Evolutionary conservation across 306 rosid genomes (phyloP), one percentile per base, ranked within the genome.

Genomic region (Cajanus cajan): DNA sequence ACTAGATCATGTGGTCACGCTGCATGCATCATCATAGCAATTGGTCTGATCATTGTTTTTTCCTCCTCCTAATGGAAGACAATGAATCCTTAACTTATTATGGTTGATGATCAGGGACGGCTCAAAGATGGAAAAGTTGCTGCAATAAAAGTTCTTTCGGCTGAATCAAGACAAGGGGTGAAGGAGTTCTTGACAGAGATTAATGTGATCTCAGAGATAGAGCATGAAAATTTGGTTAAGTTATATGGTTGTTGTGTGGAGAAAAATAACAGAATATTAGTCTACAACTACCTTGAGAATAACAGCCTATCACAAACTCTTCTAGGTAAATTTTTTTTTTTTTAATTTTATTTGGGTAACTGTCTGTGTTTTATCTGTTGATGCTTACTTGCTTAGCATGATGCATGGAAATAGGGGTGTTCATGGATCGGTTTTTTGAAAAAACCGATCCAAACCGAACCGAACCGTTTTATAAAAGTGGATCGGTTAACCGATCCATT

Each of bases 131-230:
- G 99, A 82, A 93, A 84, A 75, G 19, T 90, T 64, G 98, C 98
- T 64, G 99, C 99, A 75, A 84, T 95, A 82, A 95, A 95, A 88
- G 98, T 93, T 83, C 98, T 95, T 84, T 89, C 97, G 19, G 86
- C 92, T 54, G 94, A 93, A 68, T 95, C 98, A 65, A 95, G 59
- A 69, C 99, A 95, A 90, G 99, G 99, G 71, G 84, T 89, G 89
- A 87, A 74, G 78, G 99, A 95, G 67, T 95, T 95, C 86, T 86
- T 95, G 90, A 93, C 99, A 58, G 99, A 95, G 90, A 95, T 93
- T 68, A 90, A 90, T 2, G 90, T 88, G 83, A 91, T 95, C 84
- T 86, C 99, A 24, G 90, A 86, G 81, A 83, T 95, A 67, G 82
- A 93, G 90, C 99, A 95, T 76, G 92, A 85, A 63, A 95, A 95